Evolutionary conservation across 1,284 basidiomycete species (phyloP).

Genomic region (Austroboletus olivaceoglutinosus): DNA sequence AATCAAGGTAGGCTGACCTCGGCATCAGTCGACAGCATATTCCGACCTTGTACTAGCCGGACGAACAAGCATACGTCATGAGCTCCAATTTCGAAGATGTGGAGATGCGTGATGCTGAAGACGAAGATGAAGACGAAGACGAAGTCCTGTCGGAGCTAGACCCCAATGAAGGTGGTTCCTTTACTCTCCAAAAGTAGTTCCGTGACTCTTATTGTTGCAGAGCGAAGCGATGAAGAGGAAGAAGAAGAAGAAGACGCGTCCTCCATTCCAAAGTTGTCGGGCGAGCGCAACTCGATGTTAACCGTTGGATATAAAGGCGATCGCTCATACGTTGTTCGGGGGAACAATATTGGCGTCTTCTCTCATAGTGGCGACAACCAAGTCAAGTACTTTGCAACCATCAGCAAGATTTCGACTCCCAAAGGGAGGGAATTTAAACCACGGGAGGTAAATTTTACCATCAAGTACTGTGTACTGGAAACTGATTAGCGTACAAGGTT

Average conservation of each 20-base stretch:
- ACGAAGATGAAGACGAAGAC: constrained; percentile 75
- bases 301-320: constrained; percentile 97
- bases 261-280: constrained; percentile 42
- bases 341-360: constrained; percentile 98
- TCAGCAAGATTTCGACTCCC: constrained; percentile 79
- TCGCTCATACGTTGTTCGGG: constrained; percentile 93
- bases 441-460: constrained; percentile 61
- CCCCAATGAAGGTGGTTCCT: constrained; percentile 48
- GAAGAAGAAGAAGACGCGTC: constrained; percentile 51
- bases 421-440: constrained; percentile 88
- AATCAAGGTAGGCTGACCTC: constrained; percentile 61
- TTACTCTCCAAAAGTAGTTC: constrained; percentile 2
- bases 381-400: constrained; percentile 87
- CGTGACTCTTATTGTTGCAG: constrained; percentile 24
- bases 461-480: neutral
- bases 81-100: constrained; percentile 76
- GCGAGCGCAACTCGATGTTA: constrained; percentile 84
- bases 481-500: constrained; percentile 51
- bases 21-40: neutral
- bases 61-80: constrained; percentile 78
- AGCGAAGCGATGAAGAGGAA: constrained; percentile 55
- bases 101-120: constrained; percentile 77
- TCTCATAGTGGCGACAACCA: constrained; percentile 75
- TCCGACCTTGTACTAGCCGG: constrained; percentile 40
- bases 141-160: constrained; percentile 66